Percentiles rank a stretch among this genome's conserved stretches.
These are phyloP conservation scores for Manihot esculenta DNA, from an alignment of 441 rosid genomes.

Conservation along the genomic window DNA sequence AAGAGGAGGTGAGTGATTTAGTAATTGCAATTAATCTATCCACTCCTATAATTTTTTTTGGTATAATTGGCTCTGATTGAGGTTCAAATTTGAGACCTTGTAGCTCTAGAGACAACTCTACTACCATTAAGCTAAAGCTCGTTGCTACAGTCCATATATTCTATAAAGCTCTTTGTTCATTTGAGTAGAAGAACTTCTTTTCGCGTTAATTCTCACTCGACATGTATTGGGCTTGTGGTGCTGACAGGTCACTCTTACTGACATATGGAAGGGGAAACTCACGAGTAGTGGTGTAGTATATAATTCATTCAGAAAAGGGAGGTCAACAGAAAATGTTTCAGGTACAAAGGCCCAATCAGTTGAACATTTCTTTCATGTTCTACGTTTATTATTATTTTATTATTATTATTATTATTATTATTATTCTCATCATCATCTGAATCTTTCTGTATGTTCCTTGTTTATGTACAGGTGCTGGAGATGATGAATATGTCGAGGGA, in stretches of 20 bases:
- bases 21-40: constrained; percentile 10
- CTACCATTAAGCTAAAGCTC: too few species aligned
- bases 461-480: constrained; percentile 33
- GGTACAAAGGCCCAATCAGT: constrained; percentile 31
- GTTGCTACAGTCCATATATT: too few species aligned
- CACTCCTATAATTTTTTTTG: neutral
- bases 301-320: constrained; percentile 51
- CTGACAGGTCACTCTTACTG: constrained; percentile 54
- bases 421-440: constrained; percentile 6
- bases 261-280: constrained; percentile 74
- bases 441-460: constrained; percentile 9
- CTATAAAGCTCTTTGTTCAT: neutral
- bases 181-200: neutral
- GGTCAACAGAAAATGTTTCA: constrained; percentile 38
- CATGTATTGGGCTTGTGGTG: constrained; percentile 18
- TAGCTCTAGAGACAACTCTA: too few species aligned
- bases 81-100: too few species aligned
- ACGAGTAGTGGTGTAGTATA: constrained; percentile 51
- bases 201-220: neutral
- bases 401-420: too few species aligned
- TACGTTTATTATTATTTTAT: neutral
- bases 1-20: constrained; percentile 60
- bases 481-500: constrained; percentile 35
- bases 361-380: neutral
- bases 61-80: too few species aligned